These are phyloP conservation scores for Cercospora janseana DNA, from an alignment of 2,329 filamentous ascomycete species.

Conservation along the genomic window DNA sequence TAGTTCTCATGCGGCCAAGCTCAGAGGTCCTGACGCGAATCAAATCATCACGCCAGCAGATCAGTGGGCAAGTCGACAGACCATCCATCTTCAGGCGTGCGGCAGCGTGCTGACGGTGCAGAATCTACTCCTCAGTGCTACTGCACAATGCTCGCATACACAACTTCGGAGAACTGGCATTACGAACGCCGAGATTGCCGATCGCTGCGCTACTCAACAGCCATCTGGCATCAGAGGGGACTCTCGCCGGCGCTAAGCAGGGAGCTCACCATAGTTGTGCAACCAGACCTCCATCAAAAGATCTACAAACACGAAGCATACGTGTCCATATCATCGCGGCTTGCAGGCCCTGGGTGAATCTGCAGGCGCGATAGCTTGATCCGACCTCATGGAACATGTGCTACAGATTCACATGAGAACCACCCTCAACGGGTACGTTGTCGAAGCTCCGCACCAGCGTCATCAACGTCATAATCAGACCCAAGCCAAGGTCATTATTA, in stretches of 20 bases:
- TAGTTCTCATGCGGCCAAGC: too few species aligned
- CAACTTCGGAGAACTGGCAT: conserved; percentile 2
- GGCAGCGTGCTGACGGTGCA: too few species aligned
- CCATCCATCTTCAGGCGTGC: too few species aligned
- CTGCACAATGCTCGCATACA: too few species aligned
- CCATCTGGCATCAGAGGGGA: conserved; percentile 1
- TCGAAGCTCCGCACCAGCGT: too few species aligned
- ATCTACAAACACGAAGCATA: not conserved
- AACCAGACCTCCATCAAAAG: not conserved
- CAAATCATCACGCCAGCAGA: too few species aligned
- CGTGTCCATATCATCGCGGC: not conserved
- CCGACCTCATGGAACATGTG: not conserved
- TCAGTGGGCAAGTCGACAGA: too few species aligned
- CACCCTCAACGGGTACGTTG: not conserved
- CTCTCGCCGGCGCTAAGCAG: not conserved
- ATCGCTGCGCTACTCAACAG: conserved; percentile 3
- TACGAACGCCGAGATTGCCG: conserved; percentile 16
- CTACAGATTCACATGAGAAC: too few species aligned
- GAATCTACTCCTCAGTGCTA: too few species aligned
- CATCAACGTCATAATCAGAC: too few species aligned
- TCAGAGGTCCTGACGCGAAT: too few species aligned
- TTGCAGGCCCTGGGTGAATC: not conserved
- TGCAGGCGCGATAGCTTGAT: conserved; percentile 9
- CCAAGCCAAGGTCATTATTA: too few species aligned
- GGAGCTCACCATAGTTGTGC: not conserved